phyloP scores from a whole-genome alignment of 179 eudicot genomes.

The Drosera spatulata region DNA sequence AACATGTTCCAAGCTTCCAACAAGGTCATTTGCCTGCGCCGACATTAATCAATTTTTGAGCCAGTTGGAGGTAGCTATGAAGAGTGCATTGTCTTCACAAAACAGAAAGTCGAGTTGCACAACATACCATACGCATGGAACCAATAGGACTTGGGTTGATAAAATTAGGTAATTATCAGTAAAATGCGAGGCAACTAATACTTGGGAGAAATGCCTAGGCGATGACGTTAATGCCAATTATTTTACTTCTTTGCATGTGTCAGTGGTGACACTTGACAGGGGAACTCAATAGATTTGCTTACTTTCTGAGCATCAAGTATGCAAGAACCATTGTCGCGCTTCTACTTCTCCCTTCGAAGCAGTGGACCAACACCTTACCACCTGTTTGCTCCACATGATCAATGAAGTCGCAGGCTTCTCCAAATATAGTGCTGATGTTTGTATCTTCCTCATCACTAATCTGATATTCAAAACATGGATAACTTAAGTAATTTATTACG shows the following conservation, averaged over 20 bases:
- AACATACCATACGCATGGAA: too few relatives aligned
- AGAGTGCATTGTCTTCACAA: too few relatives aligned
- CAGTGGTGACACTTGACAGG: too few relatives aligned
- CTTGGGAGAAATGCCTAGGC: constrained; percentile 6
- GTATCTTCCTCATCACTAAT: constrained; percentile 82
- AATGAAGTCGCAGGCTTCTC: constrained; percentile 74
- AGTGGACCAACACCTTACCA: constrained; percentile 94
- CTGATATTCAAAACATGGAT: constrained; percentile 15
- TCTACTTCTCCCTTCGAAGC: constrained; percentile 99
- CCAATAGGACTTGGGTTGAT: too few relatives aligned
- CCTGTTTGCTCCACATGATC: constrained; percentile 57
- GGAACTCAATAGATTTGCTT: constrained; percentile 19
- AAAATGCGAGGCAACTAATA: too few relatives aligned
- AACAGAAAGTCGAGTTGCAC: constrained; percentile 1
- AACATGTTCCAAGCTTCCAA: constrained; percentile 83
- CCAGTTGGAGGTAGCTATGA: too few relatives aligned
- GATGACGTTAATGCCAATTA: constrained; percentile 33
- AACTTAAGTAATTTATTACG: too few relatives aligned
- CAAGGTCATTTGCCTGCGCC: constrained; percentile 65
- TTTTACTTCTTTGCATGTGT: too few relatives aligned
- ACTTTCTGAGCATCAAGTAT: constrained; percentile 87
- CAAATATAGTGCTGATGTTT: constrained; percentile 68
- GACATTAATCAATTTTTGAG: not conserved
- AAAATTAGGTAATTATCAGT: too few relatives aligned
- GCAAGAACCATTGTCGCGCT: constrained; percentile 93